Conservation (phyloP, 1,284 basidiomycete genomes). For the Cutaneotrichosporon dermatis region DNA sequence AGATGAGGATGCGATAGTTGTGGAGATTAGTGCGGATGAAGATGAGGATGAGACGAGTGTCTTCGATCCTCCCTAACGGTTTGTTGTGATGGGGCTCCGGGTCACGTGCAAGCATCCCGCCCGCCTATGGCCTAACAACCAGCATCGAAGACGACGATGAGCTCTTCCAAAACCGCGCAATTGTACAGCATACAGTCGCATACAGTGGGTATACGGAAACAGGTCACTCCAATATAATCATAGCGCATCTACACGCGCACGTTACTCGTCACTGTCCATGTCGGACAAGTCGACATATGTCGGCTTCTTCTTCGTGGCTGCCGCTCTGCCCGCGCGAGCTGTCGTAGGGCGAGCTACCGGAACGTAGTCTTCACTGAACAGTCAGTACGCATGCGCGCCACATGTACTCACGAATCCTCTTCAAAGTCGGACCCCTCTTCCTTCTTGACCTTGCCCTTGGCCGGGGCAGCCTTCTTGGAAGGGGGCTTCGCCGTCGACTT, state of each 20-base stretch:
- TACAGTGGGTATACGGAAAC: neutral
- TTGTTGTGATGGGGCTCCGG: no score
- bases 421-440: conserved; percentile 19
- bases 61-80: no score
- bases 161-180: no score
- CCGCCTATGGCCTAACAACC: no score
- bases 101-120: no score
- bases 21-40: no score
- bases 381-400: no score
- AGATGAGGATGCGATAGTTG: no score
- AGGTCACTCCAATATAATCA: neutral
- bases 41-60: no score
- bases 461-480: neutral
- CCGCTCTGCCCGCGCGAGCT: conserved; percentile 7
- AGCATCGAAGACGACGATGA: no score
- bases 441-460: conserved; percentile 11
- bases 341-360: conserved; percentile 5
- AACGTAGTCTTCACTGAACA: neutral
- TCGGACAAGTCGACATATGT: conserved; percentile 21
- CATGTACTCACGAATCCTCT: conserved; percentile 11
- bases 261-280: conserved; percentile 9
- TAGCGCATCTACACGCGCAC: neutral
- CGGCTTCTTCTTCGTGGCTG: conserved; percentile 17
- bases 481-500: neutral
- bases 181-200: neutral